Evolutionary conservation across 2,329 filamentous ascomycete genomes (phyloP).

Genomic region (Blastomyces gilchristii): DNA sequence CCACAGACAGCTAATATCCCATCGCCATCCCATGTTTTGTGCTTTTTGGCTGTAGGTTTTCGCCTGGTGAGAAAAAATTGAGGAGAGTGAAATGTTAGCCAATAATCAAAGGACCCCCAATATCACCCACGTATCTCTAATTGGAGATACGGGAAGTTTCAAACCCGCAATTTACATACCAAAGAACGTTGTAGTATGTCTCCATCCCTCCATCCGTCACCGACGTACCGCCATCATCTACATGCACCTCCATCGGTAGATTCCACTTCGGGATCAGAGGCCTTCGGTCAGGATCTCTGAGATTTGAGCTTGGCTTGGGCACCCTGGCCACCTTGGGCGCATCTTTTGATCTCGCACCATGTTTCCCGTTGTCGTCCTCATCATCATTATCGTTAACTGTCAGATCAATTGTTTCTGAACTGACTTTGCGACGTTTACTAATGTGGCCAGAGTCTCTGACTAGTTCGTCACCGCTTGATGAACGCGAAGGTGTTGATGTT

Average conservation of each 20-base stretch:
- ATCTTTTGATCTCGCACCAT: neutral
- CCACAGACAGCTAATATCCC: constrained; percentile 50
- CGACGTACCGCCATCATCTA: constrained; percentile 10
- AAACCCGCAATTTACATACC: constrained; percentile 24
- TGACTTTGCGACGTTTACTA: constrained; percentile 31
- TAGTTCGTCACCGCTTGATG: constrained; percentile 10
- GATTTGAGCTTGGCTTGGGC: neutral
- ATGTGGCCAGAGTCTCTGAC: constrained; percentile 16
- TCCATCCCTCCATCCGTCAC: constrained; percentile 18
- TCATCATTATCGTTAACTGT: constrained; percentile 4
- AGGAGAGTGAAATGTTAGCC: neutral
- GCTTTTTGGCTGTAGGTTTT: constrained; percentile 60
- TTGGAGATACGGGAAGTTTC: neutral
- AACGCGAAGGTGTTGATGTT: neutral
- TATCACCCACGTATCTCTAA: neutral
- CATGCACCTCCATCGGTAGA: constrained; percentile 4
- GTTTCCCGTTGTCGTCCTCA: constrained; percentile 2
- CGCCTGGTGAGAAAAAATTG: constrained; percentile 40
- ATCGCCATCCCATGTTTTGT: constrained; percentile 70
- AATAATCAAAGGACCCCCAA: neutral
- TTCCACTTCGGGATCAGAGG: constrained; percentile 28
- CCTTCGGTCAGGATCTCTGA: constrained; percentile 18
- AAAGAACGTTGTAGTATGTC: constrained; percentile 40
- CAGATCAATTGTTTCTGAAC: constrained; percentile 15
- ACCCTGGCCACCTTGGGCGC: neutral